phyloP scores from a whole-genome alignment of 129 eudicot genomes.

The Deinandra increscens region DNA sequence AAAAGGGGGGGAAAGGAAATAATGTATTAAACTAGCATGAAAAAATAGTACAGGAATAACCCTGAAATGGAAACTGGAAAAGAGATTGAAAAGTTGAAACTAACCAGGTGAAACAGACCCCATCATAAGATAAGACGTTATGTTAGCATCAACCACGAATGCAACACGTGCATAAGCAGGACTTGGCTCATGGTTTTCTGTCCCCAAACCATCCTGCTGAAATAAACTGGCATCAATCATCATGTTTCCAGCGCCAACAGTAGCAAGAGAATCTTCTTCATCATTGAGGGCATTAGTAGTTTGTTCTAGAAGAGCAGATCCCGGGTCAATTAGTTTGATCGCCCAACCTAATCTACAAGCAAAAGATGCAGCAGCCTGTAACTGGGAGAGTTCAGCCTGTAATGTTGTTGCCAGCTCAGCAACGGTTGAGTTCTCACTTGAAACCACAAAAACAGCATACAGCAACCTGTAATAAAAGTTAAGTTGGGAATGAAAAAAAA shows the following conservation, averaged over 20 bases:
- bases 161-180: slow-evolving; percentile 81
- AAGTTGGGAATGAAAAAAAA: neutral
- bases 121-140: slow-evolving; percentile 99
- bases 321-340: slow-evolving; percentile 82
- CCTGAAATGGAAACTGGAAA: neutral
- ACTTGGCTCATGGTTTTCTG: slow-evolving; percentile 49
- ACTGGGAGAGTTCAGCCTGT: slow-evolving; percentile 92
- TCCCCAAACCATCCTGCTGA: slow-evolving; percentile 56
- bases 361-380: slow-evolving; percentile 98
- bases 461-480: slow-evolving; percentile 63
- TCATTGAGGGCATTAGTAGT: slow-evolving; percentile 46
- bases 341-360: slow-evolving; percentile 99
- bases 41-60: neutral
- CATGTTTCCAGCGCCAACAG: slow-evolving; percentile 51
- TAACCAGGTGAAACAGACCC: slow-evolving; percentile 99
- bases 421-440: slow-evolving; percentile 97
- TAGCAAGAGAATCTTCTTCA: slow-evolving; percentile 64
- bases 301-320: slow-evolving; percentile 78
- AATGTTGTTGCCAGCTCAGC: slow-evolving; percentile 90
- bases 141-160: slow-evolving; percentile 98
- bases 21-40: neutral
- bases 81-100: slow-evolving; percentile 9
- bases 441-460: slow-evolving; percentile 99
- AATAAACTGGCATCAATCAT: slow-evolving; percentile 44
- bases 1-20: neutral